Conservation (phyloP, 2,329 filamentous ascomycete genomes). For the Fusarium udum region DNA sequence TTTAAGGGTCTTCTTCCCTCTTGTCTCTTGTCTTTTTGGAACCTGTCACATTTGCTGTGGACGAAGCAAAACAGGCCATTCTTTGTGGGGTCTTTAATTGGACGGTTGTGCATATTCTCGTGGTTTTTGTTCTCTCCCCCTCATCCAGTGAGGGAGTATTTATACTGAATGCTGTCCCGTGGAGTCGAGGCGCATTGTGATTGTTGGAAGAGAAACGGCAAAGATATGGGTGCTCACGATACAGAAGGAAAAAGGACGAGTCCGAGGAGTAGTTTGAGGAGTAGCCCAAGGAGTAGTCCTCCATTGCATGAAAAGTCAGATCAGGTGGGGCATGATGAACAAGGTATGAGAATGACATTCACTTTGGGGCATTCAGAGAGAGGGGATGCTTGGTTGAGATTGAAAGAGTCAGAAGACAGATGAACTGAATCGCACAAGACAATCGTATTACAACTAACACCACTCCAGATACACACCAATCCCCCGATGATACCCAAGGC, state of each 20-base stretch:
- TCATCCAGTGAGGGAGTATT: not conserved
- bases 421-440: not conserved
- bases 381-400: not conserved
- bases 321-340: not conserved
- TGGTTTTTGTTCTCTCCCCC: not conserved
- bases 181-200: not conserved
- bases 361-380: not conserved
- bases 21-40: conserved; percentile 4
- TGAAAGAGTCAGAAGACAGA: not conserved
- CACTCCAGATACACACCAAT: not conserved
- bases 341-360: conserved; percentile 9
- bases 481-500: conserved; percentile 24
- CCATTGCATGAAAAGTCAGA: not conserved
- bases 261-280: not conserved
- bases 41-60: conserved; percentile 21
- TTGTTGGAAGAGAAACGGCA: not conserved
- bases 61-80: not conserved
- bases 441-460: not conserved
- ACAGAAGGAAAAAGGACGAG: conserved; percentile 4
- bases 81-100: not conserved
- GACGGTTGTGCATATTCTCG: not conserved
- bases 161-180: not conserved
- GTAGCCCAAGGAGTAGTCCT: conserved; percentile 11
- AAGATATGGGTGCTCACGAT: conserved; percentile 11
- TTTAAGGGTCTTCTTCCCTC: conserved; percentile 10